Conservation (phyloP, 1,139 yeast genomes). For the Meyerozyma smithsonii region DNA sequence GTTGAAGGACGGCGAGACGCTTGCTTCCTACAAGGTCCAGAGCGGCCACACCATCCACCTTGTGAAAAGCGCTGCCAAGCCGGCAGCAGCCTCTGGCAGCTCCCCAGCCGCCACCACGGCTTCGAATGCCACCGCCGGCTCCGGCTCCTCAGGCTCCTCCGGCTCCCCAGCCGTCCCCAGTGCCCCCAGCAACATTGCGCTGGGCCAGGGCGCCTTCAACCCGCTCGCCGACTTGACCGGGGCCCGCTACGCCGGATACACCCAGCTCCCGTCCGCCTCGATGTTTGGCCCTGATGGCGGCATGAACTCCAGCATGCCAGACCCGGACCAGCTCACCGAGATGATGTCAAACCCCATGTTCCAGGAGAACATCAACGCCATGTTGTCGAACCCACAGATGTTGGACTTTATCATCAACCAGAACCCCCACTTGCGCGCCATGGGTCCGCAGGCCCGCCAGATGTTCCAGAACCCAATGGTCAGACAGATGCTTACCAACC, state of each 20-base stretch:
- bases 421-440: slow-evolving; percentile 75
- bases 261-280: slow-evolving; percentile 81
- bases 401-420: slow-evolving; percentile 77
- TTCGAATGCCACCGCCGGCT: slow-evolving; percentile 9
- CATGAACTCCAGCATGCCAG: slow-evolving; percentile 61
- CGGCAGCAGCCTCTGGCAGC: slow-evolving; percentile 18
- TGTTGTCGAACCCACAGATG: slow-evolving; percentile 77
- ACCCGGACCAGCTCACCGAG: slow-evolving; percentile 64
- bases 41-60: slow-evolving; percentile 84
- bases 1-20: slow-evolving; percentile 73
- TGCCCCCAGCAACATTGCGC: slow-evolving; percentile 72
- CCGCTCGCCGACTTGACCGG: slow-evolving; percentile 91
- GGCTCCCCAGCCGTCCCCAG: slow-evolving; percentile 15
- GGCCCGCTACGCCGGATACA: slow-evolving; percentile 91
- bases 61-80: slow-evolving; percentile 60
- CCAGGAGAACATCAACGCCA: slow-evolving; percentile 74
- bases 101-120: slow-evolving; percentile 15
- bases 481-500: slow-evolving; percentile 81
- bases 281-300: slow-evolving; percentile 98
- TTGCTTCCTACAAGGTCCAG: slow-evolving; percentile 74
- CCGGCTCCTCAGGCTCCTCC: slow-evolving; percentile 10
- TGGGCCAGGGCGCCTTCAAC: slow-evolving; percentile 87
- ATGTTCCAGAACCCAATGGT: slow-evolving; percentile 81
- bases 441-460: slow-evolving; percentile 89
- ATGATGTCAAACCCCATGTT: slow-evolving; percentile 81